Evolutionary conservation across 2,329 filamentous ascomycete genomes (phyloP), one percentile per base, ranked within the genome.

Genomic region (Sarocladiaceae sp.): DNA sequence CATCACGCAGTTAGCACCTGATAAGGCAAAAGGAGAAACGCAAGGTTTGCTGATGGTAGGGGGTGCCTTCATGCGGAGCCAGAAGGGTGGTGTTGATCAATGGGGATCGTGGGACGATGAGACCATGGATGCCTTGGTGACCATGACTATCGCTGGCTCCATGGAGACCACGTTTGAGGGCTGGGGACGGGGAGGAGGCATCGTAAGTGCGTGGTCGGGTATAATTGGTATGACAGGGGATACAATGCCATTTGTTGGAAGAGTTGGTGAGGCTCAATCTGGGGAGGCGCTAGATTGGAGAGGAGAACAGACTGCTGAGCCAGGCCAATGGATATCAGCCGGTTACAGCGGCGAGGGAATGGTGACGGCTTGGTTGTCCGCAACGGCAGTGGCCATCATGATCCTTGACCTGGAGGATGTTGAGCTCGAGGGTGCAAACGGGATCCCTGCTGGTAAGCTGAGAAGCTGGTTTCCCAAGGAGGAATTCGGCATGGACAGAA

Each of bases 211-310:
- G 2, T 62, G 59, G 59, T 52, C 55, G 4, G 56, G 59, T 3
- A 54, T 56, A 22, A 25, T 61, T 11, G 55, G 51, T 8, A 60
- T 62, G 28, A 57, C 57, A 0, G 52, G 58, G 17, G 56, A 60
- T 18, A 52, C 33, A n/a, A 4, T 56, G 33, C 56, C 56, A 4
- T 56, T 57, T 29, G 46, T 56, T 12, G 56, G 57, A 8, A 26
- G 44, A n/a, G 20, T 48, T 20, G 26, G 15, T 13, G 44, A 17
- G 3, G 28, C 17, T 7, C 11, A 12, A 33, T 4, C 15, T 4
- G 12, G 4, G 10, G 29, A 20, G 17, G 20, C 11, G 4, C 17
- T 10, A 12, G 17, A n/a, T 11, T 3, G 8, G 11, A 28, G 15
- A 44, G 44, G 15, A 10, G 17, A 48, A 17, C 10, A 33, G 4